Percentiles rank a stretch among this genome's conserved stretches.
These are phyloP conservation scores for Scenedesmus sp. DNA, from an alignment of 163 green algal genomes.

Conservation along the genomic window DNA sequence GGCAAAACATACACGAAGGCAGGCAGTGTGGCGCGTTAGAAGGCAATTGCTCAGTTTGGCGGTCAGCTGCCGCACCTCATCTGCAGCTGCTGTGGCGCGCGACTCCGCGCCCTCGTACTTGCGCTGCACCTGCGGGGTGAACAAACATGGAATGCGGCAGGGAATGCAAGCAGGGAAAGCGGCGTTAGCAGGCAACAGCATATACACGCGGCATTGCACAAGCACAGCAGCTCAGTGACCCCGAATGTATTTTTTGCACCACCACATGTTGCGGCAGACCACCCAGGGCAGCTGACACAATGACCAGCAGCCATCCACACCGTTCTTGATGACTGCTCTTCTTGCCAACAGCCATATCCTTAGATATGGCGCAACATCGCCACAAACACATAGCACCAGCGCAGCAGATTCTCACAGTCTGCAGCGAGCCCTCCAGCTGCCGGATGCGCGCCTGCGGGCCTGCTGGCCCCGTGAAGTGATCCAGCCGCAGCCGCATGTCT, in stretches of 20 bases:
- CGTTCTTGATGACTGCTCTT: too few species aligned
- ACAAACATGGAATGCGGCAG: neutral
- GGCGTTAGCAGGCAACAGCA: neutral
- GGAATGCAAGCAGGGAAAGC: too few species aligned
- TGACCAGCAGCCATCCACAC: too few species aligned
- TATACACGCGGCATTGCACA: too few species aligned
- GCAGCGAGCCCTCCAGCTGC: constrained; percentile 14
- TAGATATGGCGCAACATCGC: too few species aligned
- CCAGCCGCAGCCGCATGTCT: constrained; percentile 35
- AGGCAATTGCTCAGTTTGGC: neutral
- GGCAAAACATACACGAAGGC: neutral
- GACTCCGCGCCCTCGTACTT: constrained; percentile 34
- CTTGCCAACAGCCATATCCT: too few species aligned
- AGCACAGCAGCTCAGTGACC: too few species aligned
- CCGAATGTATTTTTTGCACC: too few species aligned
- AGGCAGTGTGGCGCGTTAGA: neutral
- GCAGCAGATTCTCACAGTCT: neutral
- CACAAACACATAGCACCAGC: neutral
- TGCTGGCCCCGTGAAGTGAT: constrained; percentile 32
- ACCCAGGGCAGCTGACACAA: too few species aligned
- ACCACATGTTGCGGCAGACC: too few species aligned
- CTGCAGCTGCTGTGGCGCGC: neutral
- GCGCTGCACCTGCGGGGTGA: constrained; percentile 9
- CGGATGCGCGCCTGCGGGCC: constrained; percentile 31
- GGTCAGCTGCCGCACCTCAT: neutral